Percentiles rank a stretch among this genome's conserved stretches.
phyloP scores from a whole-genome alignment of 441 rosid genomes.

The Geranium incanum region DNA sequence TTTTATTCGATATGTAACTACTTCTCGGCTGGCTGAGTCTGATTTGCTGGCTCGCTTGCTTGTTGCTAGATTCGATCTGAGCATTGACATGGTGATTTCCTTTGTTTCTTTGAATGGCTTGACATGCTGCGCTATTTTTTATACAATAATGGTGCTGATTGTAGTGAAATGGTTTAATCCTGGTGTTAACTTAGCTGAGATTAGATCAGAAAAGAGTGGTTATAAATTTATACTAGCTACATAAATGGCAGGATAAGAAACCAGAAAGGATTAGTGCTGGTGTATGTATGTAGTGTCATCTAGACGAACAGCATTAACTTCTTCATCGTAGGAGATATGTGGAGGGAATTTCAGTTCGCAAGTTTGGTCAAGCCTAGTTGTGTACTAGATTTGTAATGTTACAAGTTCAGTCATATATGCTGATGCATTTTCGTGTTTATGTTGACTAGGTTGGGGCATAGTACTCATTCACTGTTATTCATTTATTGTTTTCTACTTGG shows the following conservation, averaged over 20 bases:
- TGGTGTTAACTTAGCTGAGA: background rate
- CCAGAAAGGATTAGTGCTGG: no score
- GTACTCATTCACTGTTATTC: background rate
- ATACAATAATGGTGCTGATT: background rate
- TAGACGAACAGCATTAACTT: no score
- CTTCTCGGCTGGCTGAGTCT: background rate
- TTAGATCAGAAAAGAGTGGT: background rate
- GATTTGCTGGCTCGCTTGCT: background rate
- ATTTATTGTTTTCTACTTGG: slow-evolving; percentile 9
- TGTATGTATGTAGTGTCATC: background rate
- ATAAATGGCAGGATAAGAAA: background rate
- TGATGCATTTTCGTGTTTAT: background rate
- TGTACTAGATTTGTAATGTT: background rate
- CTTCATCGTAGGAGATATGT: background rate
- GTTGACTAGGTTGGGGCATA: background rate
- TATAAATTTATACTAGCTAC: background rate
- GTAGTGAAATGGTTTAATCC: background rate
- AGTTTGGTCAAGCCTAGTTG: background rate
- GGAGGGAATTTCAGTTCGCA: background rate
- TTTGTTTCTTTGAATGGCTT: background rate
- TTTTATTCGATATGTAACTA: background rate
- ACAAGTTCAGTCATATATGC: background rate
- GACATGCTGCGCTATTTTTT: background rate
- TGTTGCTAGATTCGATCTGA: background rate
- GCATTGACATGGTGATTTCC: background rate